These are phyloP conservation scores for Pseudoscleropodium purum DNA, from an alignment of 225 moss, liverwort and hornwort genomes.

Conservation along the genomic window DNA sequence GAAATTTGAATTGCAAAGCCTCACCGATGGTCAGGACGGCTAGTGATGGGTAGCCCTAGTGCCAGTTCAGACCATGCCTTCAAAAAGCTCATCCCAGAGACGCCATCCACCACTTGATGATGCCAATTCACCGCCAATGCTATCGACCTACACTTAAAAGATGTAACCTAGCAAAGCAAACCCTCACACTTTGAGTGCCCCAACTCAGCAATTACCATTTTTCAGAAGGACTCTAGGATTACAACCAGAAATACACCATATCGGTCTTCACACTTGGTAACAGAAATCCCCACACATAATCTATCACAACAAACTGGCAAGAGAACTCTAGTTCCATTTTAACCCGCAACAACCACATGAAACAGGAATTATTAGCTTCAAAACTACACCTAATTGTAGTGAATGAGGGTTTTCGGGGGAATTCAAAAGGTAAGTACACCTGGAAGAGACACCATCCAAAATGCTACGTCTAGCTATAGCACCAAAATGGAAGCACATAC, in stretches of 20 bases:
- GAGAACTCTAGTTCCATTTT: background rate
- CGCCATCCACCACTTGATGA: slow-evolving; percentile 24
- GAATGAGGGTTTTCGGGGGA: background rate
- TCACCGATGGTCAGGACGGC: slow-evolving; percentile 34
- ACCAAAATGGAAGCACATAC: background rate
- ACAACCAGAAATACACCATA: background rate
- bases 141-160: slow-evolving; percentile 32
- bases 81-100: slow-evolving; percentile 24
- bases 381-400: background rate
- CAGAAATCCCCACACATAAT: background rate
- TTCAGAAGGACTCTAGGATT: background rate
- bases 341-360: background rate
- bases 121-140: slow-evolving; percentile 40
- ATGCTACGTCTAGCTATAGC: background rate
- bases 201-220: background rate
- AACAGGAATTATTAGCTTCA: background rate
- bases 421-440: background rate
- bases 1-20: background rate
- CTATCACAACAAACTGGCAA: background rate
- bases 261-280: background rate
- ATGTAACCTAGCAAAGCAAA: slow-evolving; percentile 15
- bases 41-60: slow-evolving; percentile 13
- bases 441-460: background rate
- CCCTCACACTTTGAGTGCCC: background rate
- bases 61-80: slow-evolving; percentile 44